Base-by-base conservation (phyloP, 306 rosid genomes). In the Lagenaria siceraria region DNA sequence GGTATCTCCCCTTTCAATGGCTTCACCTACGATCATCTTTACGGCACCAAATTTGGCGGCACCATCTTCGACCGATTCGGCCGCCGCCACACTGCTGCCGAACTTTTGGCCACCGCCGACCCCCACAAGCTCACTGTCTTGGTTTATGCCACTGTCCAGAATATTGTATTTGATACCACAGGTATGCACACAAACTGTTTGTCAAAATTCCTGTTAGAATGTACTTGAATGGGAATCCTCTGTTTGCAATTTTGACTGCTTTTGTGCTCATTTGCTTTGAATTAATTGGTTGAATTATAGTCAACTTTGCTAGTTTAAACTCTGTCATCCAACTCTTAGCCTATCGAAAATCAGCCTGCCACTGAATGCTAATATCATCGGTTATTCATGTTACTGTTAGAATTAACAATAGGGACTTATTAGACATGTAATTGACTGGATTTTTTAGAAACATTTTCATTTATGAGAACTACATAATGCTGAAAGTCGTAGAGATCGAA, bases 1-100 rank as follows among this genome's bases (percentile, higher is more conserved):
- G 98, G 98, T 2, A 77, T 95, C 11, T 85, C 95, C 13, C 98
- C 98, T 59, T 92, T 83, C 55, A 95, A 95, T 81, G 98, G 98
- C 0, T 95, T 95, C 89, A 95, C 98, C 65, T 95, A 88, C 65
- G 98, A 95, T 81, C 98, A 95, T 77, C 11, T 90, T 17, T 89
- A 87, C 74, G 98, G 98, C 65, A 95, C 98, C 75, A 95, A 95
- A 71, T 83, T 95, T 68, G 98, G 98, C 18, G 98, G 98, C 74
- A 95, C 98, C 86, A 95, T 90, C 74, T 95, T 85, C 2, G 98
- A 95, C 63, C 81, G 87, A 22, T 92, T 85, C 4, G 96, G 96
- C 56, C 92, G 90, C 38, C 93, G 97, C 40, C 97, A 95, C 87
- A 86, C 98, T 0, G 82, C 98, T 46, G 97, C 97, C 18, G 98